Evolutionary conservation across 331 rosid species (phyloP), one percentile per base, ranked within the genome.

Genomic region (Prunus yedoensis): DNA sequence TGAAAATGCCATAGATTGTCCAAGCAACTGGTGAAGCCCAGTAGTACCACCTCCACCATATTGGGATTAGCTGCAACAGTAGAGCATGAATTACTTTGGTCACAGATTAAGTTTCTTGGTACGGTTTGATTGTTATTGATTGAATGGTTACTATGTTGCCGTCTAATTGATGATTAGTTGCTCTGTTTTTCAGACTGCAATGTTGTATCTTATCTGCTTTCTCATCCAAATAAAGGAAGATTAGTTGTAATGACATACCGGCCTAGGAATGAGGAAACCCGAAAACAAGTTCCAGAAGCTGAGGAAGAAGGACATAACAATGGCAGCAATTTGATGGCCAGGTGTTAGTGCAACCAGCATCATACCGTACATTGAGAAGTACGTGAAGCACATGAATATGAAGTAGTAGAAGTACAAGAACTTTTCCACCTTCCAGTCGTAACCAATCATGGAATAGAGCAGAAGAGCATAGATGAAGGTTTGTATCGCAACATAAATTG

Each of bases 1-100:
- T 69, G 1, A 88, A 18, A 16, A 90, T 8, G 11, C 84, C 95
- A 71, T 84, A 81, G 58, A 89, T 74, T 64, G 90, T 84, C 88
- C 95, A 89, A 17, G 89, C 87, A 52, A 87, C 71, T 3, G 95
- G 95, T 5, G 91, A 89, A 6, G 79, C 82, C 90, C 89, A 87
- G 73, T 89, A 84, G 81, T 87, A 87, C 95, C 90, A 89, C 77
- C 92, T 84, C 94, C 91, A 85, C 92, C 92, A 89, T 18, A 82
- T 49, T 0, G 95, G 92, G 66, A 87, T 87, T 17, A 66, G 74
- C 95, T 87, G 85, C 78, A 11, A 79, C 28, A 52, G 35, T 59
- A 10, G 6, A 67, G 49, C 3, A 58, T 45, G 27, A 13, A 32
- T 21, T 27, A 25, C 4, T 27, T 23, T 11, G 65, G n/a, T 60